A percentile compares a stretch with the other conserved stretches of the same genome.
These are phyloP conservation scores for Fraxinus nigra DNA, from an alignment of 305 asterid genomes.

Conservation along the genomic window DNA sequence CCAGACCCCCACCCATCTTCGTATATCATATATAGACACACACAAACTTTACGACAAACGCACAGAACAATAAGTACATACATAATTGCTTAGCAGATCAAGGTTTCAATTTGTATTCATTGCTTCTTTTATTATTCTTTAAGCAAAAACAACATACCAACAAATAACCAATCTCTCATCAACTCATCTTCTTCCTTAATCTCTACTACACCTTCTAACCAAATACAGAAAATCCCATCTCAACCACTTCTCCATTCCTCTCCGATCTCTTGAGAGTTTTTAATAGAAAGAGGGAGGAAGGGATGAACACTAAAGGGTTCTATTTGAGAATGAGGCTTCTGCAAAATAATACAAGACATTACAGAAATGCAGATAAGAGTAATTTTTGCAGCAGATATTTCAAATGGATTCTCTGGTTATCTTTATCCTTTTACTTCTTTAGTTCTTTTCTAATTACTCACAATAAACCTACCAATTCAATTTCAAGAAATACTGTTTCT, in stretches of 20 bases:
- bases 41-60: neutral
- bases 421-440: conserved; percentile 55
- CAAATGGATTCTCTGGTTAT: conserved; percentile 74
- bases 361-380: conserved; percentile 28
- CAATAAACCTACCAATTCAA: conserved; percentile 36
- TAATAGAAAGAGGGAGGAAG: conserved; percentile 8
- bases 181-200: conserved; percentile 36
- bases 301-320: conserved; percentile 42
- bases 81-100: conserved; percentile 10
- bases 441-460: conserved; percentile 50
- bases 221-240: conserved; percentile 46
- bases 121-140: conserved; percentile 23
- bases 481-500: conserved; percentile 42
- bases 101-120: conserved; percentile 4
- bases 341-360: conserved; percentile 22
- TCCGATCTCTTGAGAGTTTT: conserved; percentile 25
- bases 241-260: conserved; percentile 24
- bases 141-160: conserved; percentile 53
- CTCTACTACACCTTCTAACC: conserved; percentile 44
- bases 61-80: neutral
- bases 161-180: conserved; percentile 29
- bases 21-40: neutral
- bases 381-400: conserved; percentile 43
- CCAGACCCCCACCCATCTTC: neutral
- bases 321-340: conserved; percentile 61